Percentiles rank a stretch among this genome's conserved stretches.
These are phyloP conservation scores for Leptoxyphium fumago DNA, from an alignment of 2,329 filamentous ascomycete species.

Conservation along the genomic window DNA sequence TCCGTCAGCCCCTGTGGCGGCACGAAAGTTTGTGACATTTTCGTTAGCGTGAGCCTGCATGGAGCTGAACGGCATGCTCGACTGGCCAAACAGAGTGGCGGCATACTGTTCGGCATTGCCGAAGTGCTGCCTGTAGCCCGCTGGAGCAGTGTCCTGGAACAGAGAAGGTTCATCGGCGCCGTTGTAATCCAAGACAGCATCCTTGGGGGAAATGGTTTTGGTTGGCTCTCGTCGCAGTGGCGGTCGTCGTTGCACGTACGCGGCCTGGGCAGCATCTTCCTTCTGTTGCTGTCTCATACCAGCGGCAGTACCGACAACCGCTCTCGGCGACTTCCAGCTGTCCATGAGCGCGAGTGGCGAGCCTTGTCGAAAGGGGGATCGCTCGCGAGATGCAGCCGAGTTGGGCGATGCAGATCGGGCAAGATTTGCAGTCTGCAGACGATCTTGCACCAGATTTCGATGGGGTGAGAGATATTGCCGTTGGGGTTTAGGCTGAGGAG, in stretches of 20 bases:
- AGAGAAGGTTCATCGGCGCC: constrained; percentile 61
- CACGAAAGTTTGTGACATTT: constrained; percentile 30
- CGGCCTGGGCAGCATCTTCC: constrained; percentile 41
- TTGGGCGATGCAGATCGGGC: constrained; percentile 45
- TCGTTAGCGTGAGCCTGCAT: constrained; percentile 25
- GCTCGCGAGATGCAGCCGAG: constrained; percentile 42
- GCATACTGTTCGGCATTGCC: constrained; percentile 26
- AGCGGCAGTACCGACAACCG: constrained; percentile 39
- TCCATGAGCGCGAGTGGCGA: constrained; percentile 31
- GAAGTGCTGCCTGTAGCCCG: constrained; percentile 20
- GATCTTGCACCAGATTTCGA: constrained; percentile 53
- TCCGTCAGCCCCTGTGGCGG: constrained; percentile 24
- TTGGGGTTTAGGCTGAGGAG: constrained; percentile 41
- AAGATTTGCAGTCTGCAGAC: constrained; percentile 64
- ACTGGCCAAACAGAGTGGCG: constrained; percentile 27
- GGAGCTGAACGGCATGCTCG: constrained; percentile 27
- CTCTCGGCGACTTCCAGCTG: constrained; percentile 25
- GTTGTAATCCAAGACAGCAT: constrained; percentile 73
- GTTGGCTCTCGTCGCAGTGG: constrained; percentile 27
- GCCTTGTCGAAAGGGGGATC: constrained; percentile 67
- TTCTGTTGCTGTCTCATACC: constrained; percentile 47
- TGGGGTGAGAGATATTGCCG: constrained; percentile 35
- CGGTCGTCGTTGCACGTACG: constrained; percentile 18
- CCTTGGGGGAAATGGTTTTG: constrained; percentile 88
- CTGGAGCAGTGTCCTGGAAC: constrained; percentile 43